These are phyloP conservation scores for Penicillium sp. DNA, from an alignment of 2,329 filamentous ascomycete species.

Conservation along the genomic window DNA sequence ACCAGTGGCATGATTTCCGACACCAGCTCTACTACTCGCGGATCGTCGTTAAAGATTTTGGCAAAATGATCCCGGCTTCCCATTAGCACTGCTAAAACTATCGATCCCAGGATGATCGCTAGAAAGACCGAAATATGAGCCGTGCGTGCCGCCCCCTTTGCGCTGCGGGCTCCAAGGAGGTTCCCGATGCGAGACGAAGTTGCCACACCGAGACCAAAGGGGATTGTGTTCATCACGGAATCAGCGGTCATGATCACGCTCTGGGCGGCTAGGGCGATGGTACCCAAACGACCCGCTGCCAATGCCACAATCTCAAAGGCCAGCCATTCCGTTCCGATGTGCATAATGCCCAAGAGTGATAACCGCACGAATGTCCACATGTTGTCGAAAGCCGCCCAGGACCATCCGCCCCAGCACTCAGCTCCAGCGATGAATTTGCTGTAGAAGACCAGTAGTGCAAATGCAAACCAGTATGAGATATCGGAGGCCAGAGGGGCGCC, in stretches of 20 bases:
- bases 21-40: constrained; percentile 69
- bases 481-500: constrained; percentile 81
- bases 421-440: constrained; percentile 68
- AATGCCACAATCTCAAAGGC: constrained; percentile 81
- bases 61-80: constrained; percentile 71
- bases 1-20: constrained; percentile 84
- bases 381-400: constrained; percentile 63
- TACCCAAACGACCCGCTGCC: constrained; percentile 70
- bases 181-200: constrained; percentile 77
- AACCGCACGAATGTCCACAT: constrained; percentile 72
- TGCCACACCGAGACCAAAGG: constrained; percentile 74
- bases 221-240: constrained; percentile 80
- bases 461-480: constrained; percentile 83
- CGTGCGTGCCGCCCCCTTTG: constrained; percentile 66
- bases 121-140: constrained; percentile 75
- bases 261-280: constrained; percentile 76
- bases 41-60: constrained; percentile 77
- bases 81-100: constrained; percentile 66
- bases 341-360: constrained; percentile 72
- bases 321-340: constrained; percentile 80
- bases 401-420: constrained; percentile 78
- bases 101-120: constrained; percentile 68
- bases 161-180: constrained; percentile 68
- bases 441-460: constrained; percentile 72
- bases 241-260: constrained; percentile 89